phyloP scores from a whole-genome alignment of 1,139 yeast species.

The Kodamaea anthophila region DNA sequence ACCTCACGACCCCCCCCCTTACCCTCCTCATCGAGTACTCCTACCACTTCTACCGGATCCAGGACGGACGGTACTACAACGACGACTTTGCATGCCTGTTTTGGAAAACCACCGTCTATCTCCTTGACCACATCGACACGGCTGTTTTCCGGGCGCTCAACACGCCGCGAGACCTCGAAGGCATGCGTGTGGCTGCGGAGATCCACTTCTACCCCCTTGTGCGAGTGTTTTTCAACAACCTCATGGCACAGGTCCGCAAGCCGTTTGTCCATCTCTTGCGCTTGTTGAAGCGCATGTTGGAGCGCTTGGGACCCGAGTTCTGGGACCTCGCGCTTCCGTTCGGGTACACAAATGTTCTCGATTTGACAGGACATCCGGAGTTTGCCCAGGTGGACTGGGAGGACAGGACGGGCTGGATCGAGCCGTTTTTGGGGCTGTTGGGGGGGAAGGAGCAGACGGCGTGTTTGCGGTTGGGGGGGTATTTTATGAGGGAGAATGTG shows the following conservation, averaged over 20 bases:
- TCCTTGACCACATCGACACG: constrained; percentile 36
- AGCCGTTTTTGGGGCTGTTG: constrained; percentile 28
- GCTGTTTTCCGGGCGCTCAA: constrained; percentile 37
- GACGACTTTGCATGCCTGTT: constrained; percentile 40
- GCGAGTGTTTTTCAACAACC: constrained; percentile 42
- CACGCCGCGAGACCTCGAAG: constrained; percentile 39
- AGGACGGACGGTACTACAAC: constrained; percentile 43
- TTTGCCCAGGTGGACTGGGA: constrained; percentile 3
- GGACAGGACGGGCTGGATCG: too few relatives aligned
- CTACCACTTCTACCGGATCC: constrained; percentile 45
- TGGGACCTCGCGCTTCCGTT: constrained; percentile 51
- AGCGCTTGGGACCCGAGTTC: constrained; percentile 32
- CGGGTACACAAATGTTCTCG: constrained; percentile 47
- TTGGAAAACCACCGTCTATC: constrained; percentile 44
- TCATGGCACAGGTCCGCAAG: constrained; percentile 42
- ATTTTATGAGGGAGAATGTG: constrained; percentile 12
- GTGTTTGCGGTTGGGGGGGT: constrained; percentile 15
- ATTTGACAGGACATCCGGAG: constrained; percentile 41
- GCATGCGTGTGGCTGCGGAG: constrained; percentile 30
- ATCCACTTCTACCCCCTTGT: constrained; percentile 41
- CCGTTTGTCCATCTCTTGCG: constrained; percentile 53
- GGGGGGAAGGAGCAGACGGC: constrained; percentile 4
- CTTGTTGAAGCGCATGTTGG: constrained; percentile 38
- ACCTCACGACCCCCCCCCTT: constrained; percentile 1
- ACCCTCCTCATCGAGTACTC: constrained; percentile 46